phyloP scores from a whole-genome alignment of 306 rosid species.

The Begonia peltatifolia region DNA sequence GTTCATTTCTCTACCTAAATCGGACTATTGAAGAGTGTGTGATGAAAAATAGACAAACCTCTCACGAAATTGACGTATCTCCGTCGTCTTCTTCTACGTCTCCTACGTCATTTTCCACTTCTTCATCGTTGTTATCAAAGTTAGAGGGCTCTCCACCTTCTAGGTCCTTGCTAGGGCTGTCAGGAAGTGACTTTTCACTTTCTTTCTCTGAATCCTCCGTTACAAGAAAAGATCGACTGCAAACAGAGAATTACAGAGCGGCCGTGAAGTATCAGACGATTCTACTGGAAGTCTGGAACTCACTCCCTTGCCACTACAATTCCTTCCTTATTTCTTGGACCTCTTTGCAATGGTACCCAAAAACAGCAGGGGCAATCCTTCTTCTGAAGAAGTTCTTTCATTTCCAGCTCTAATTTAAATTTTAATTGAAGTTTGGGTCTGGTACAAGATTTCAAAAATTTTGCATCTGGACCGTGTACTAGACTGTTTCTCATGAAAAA shows the following conservation, averaged over 20 bases:
- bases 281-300: neutral
- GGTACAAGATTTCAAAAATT: too few relatives aligned
- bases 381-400: too few relatives aligned
- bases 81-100: slow-evolving; percentile 20
- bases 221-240: slow-evolving; percentile 5
- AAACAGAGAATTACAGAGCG: neutral
- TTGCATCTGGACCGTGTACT: too few relatives aligned
- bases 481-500: too few relatives aligned
- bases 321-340: neutral
- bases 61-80: neutral
- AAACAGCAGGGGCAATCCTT: too few relatives aligned
- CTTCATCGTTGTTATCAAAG: slow-evolving; percentile 20
- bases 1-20: too few relatives aligned
- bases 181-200: slow-evolving; percentile 14
- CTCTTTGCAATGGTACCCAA: neutral
- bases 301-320: neutral
- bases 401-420: too few relatives aligned
- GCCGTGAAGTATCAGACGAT: slow-evolving; percentile 3
- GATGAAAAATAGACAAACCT: too few relatives aligned
- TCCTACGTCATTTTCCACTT: slow-evolving; percentile 14
- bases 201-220: slow-evolving; percentile 38
- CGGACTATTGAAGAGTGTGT: too few relatives aligned
- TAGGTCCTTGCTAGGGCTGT: slow-evolving; percentile 25
- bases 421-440: too few relatives aligned
- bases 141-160: slow-evolving; percentile 19